These are phyloP conservation scores for Cinchona pubescens DNA, from an alignment of 257 asterid species.

Conservation along the genomic window DNA sequence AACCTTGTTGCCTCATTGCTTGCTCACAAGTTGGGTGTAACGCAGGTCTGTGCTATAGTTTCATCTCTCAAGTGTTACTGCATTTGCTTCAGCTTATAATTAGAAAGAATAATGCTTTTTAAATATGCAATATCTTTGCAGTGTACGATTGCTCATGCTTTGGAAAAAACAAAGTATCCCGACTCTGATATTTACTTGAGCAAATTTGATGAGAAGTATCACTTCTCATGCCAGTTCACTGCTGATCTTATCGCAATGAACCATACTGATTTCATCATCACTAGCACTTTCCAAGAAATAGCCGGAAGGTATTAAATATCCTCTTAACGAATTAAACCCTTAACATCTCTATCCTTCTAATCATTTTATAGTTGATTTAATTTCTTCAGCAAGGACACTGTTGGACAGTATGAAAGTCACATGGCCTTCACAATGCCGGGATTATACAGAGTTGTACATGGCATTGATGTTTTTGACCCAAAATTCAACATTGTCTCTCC, in stretches of 20 bases:
- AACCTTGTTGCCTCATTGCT: conserved; percentile 92
- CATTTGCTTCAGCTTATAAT: neutral
- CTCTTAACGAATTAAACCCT: neutral
- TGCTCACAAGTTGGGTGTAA: conserved; percentile 94
- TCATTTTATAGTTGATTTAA: neutral
- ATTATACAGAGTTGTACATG: conserved; percentile 85
- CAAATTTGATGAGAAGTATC: conserved; percentile 85
- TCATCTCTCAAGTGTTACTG: neutral
- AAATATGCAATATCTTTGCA: conserved; percentile 22
- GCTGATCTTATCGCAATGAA: conserved; percentile 98
- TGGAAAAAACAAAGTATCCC: conserved; percentile 93
- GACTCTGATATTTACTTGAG: conserved; percentile 79
- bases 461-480: conserved; percentile 89
- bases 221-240: conserved; percentile 91
- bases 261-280: conserved; percentile 95
- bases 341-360: neutral
- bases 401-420: conserved; percentile 97
- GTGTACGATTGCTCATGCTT: conserved; percentile 95
- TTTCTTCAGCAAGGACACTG: conserved; percentile 77
- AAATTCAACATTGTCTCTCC: conserved; percentile 99
- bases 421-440: conserved; percentile 98
- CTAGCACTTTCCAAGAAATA: conserved; percentile 96
- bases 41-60: conserved; percentile 51
- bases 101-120: neutral
- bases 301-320: conserved; percentile 69